These are phyloP conservation scores for Delonix regia DNA, from an alignment of 306 rosid species.

Conservation along the genomic window DNA sequence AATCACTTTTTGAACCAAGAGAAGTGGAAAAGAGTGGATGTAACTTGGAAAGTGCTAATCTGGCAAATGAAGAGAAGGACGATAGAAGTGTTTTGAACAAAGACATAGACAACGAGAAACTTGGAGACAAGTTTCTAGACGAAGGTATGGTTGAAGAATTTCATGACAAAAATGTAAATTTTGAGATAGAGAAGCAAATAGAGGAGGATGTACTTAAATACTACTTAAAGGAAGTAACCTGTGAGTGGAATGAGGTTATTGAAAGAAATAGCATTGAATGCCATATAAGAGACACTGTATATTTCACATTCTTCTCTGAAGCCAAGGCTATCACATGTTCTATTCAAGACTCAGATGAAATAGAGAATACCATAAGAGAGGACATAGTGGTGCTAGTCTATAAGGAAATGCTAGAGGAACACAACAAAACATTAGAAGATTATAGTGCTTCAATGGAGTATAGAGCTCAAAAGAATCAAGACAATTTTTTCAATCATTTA, in stretches of 20 bases:
- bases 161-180: constrained; percentile 2
- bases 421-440: constrained; percentile 42
- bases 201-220: constrained; percentile 40
- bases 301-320: background rate
- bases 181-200: constrained; percentile 48
- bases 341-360: background rate
- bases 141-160: constrained; percentile 40
- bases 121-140: constrained; percentile 38
- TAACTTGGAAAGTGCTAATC: constrained; percentile 36
- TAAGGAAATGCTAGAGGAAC: constrained; percentile 41
- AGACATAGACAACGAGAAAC: constrained; percentile 42
- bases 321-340: background rate
- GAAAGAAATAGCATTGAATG: constrained; percentile 47
- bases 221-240: constrained; percentile 39
- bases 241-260: constrained; percentile 50
- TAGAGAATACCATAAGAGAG: constrained; percentile 44
- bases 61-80: constrained; percentile 32
- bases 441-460: constrained; percentile 30
- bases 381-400: constrained; percentile 44
- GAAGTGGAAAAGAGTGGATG: constrained; percentile 28
- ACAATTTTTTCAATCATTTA: constrained; percentile 25
- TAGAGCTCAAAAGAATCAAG: constrained; percentile 29
- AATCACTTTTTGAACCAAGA: constrained; percentile 17
- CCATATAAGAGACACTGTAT: constrained; percentile 48
- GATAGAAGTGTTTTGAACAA: constrained; percentile 30